Percentiles rank a stretch among this genome's conserved stretches.
Conservation (phyloP, 2,329 filamentous ascomycete species). For the Colletotrichum viniferum region DNA sequence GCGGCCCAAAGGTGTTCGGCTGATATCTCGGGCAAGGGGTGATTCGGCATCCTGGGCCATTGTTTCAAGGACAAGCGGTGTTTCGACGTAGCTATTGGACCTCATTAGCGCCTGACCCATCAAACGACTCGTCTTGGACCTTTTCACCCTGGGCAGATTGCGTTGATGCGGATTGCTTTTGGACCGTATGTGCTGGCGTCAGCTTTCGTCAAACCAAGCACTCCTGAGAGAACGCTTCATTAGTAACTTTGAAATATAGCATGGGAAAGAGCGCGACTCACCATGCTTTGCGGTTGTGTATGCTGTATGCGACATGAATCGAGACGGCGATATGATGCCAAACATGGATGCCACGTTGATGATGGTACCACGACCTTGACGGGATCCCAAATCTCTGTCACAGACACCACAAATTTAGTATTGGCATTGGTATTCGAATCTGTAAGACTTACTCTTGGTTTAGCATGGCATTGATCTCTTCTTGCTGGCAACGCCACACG, state of each 20-base stretch:
- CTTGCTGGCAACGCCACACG: constrained; percentile 61
- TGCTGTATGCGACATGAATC: constrained; percentile 42
- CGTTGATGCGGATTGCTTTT: constrained; percentile 61
- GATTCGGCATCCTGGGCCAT: constrained; percentile 28
- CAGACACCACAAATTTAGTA: not conserved
- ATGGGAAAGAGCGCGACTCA: not conserved
- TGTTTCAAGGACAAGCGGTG: constrained; percentile 37
- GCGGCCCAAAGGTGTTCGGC: constrained; percentile 51
- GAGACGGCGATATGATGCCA: constrained; percentile 46
- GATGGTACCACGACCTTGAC: constrained; percentile 53
- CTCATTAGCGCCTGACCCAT: not conserved
- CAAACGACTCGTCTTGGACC: not conserved
- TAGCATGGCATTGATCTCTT: constrained; percentile 55
- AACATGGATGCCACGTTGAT: constrained; percentile 60
- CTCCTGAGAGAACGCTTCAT: constrained; percentile 25
- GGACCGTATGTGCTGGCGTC: constrained; percentile 58
- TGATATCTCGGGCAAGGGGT: constrained; percentile 41
- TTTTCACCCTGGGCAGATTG: constrained; percentile 57
- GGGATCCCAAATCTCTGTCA: constrained; percentile 36
- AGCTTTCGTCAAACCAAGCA: constrained; percentile 56
- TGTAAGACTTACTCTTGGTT: constrained; percentile 45
- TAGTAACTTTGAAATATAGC: not conserved
- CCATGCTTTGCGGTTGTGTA: constrained; percentile 60
- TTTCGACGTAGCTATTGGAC: constrained; percentile 43
- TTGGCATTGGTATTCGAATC: too few relatives aligned